Conservation (phyloP, 140 eudicot species). For the Anethum foeniculum region DNA sequence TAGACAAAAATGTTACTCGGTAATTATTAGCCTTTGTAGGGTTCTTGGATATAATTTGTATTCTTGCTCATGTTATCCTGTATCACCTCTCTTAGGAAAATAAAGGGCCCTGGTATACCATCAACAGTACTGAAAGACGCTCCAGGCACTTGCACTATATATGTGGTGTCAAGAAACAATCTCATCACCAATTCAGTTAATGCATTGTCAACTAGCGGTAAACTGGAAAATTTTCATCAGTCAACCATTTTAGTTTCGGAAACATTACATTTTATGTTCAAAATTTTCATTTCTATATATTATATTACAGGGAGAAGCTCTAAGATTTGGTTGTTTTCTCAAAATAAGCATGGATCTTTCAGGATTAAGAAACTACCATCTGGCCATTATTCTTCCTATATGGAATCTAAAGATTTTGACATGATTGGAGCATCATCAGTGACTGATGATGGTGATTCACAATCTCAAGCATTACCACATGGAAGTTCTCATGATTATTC, state of each 20-base stretch:
- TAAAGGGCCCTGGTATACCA: conserved; percentile 50
- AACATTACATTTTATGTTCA: not conserved
- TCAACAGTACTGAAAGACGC: conserved; percentile 50
- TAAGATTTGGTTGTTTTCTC: conserved; percentile 12
- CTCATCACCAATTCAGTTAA: conserved; percentile 41
- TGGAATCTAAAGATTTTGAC: conserved; percentile 20
- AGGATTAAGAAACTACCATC: conserved; percentile 33
- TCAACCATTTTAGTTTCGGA: not conserved
- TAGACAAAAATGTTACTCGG: not conserved
- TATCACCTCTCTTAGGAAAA: conserved; percentile 33
- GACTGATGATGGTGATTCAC: conserved; percentile 10
- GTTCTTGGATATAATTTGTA: not conserved
- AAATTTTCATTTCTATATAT: conserved; percentile 2
- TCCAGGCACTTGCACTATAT: conserved; percentile 53
- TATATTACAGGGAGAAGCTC: conserved; percentile 29
- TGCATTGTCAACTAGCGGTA: conserved; percentile 30
- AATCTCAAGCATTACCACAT: conserved; percentile 28
- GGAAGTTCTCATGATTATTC: conserved; percentile 8
- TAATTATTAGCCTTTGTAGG: not conserved
- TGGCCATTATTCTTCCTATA: conserved; percentile 30
- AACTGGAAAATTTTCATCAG: not conserved
- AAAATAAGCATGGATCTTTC: conserved; percentile 19
- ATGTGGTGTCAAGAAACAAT: conserved; percentile 51
- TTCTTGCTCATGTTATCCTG: not conserved
- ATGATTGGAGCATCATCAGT: conserved; percentile 19